Conservation (phyloP, 768 basidiomycete genomes). For the Tylopilus felleus region DNA sequence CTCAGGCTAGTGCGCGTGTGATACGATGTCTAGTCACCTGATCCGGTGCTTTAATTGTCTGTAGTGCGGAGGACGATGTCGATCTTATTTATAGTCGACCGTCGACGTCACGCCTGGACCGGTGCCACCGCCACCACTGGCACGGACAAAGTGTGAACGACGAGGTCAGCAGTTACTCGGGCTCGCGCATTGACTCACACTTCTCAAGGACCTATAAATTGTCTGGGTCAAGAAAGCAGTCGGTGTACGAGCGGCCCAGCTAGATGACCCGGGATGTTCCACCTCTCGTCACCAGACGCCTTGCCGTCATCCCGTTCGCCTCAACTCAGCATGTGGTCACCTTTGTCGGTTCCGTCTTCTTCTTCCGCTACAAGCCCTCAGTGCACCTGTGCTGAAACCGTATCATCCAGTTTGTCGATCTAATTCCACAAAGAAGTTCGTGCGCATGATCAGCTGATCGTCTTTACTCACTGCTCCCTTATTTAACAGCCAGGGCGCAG, state of each 20-base stretch:
- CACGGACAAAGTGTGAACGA: no score
- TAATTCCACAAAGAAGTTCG: background rate
- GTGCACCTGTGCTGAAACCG: background rate
- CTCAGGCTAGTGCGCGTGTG: no score
- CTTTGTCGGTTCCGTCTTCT: background rate
- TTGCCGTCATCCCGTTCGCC: background rate
- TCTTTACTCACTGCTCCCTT: background rate
- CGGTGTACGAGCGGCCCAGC: background rate
- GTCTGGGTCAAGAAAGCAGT: no score
- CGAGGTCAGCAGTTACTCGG: no score
- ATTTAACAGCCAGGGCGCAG: background rate
- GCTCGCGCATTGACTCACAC: no score
- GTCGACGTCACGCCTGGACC: no score
- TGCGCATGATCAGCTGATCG: background rate
- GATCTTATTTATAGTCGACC: no score
- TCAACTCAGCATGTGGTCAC: background rate
- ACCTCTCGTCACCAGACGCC: background rate
- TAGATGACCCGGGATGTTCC: background rate
- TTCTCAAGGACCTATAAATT: no score
- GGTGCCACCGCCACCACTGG: no score
- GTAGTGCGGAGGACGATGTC: no score
- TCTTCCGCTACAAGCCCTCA: background rate
- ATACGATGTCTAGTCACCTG: no score
- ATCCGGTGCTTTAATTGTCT: no score
- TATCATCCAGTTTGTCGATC: background rate